Conservation (phyloP, 2,329 filamentous ascomycete species). For the Verticillium zaregamsianum region DNA sequence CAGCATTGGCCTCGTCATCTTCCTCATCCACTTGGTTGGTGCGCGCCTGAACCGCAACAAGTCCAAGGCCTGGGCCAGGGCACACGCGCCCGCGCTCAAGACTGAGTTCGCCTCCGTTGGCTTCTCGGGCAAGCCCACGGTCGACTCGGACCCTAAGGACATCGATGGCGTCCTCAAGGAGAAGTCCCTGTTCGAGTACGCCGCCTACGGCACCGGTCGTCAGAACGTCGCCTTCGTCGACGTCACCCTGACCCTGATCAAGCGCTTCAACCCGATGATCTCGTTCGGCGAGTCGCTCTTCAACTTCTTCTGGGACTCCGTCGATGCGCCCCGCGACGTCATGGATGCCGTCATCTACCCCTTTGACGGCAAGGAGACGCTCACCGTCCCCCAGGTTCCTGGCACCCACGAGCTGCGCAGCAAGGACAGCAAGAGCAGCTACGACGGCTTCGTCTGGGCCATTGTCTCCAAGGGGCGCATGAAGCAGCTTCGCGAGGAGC, state of each 20-base stretch:
- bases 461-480: slow-evolving; percentile 93
- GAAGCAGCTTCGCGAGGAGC: slow-evolving; percentile 83
- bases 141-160: slow-evolving; percentile 38
- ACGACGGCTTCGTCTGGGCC: slow-evolving; percentile 91
- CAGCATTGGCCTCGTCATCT: slow-evolving; percentile 66
- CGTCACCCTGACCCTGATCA: slow-evolving; percentile 73
- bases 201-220: slow-evolving; percentile 83
- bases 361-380: slow-evolving; percentile 87
- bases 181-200: slow-evolving; percentile 81
- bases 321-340: slow-evolving; percentile 64
- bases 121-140: slow-evolving; percentile 57
- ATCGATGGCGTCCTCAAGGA: slow-evolving; percentile 63
- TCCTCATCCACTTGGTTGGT: slow-evolving; percentile 78
- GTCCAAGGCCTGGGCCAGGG: slow-evolving; percentile 74
- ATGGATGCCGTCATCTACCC: slow-evolving; percentile 76
- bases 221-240: slow-evolving; percentile 92
- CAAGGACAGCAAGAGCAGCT: slow-evolving; percentile 62
- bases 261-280: slow-evolving; percentile 78
- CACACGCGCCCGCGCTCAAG: slow-evolving; percentile 67
- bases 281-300: slow-evolving; percentile 59
- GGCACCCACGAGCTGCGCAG: slow-evolving; percentile 53
- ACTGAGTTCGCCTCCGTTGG: slow-evolving; percentile 86
- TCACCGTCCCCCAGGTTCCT: slow-evolving; percentile 64
- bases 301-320: slow-evolving; percentile 76
- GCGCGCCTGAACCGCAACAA: slow-evolving; percentile 74